Conservation (phyloP, 345 rosid genomes). For the Rhodamnia argentea region DNA sequence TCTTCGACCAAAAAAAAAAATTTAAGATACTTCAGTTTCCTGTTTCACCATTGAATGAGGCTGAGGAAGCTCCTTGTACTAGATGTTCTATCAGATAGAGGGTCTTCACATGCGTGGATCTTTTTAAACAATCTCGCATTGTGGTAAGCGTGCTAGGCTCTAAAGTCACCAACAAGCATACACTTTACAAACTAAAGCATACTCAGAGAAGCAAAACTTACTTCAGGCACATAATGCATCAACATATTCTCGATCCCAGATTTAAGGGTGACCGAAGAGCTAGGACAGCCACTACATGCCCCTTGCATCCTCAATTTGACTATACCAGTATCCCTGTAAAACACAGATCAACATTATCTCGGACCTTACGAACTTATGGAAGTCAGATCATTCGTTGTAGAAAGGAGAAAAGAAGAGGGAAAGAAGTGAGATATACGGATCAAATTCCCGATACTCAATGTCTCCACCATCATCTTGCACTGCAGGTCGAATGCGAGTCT, state of each 20-base stretch:
- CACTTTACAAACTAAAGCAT: not conserved
- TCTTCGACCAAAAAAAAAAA: not conserved
- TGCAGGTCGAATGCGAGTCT: constrained; percentile 94
- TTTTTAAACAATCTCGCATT: not conserved
- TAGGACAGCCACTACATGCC: constrained; percentile 99
- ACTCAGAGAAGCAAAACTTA: constrained; percentile 11
- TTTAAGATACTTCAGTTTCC: not conserved
- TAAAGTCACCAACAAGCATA: not conserved
- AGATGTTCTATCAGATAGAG: not conserved
- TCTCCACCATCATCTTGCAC: constrained; percentile 99
- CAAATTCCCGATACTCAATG: constrained; percentile 80
- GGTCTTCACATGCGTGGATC: not conserved
- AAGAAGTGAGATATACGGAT: constrained; percentile 38
- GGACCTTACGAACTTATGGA: not conserved
- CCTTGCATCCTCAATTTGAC: constrained; percentile 97
- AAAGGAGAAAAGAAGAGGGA: not conserved
- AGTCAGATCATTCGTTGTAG: not conserved
- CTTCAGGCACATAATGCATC: constrained; percentile 98
- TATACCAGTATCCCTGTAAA: constrained; percentile 66
- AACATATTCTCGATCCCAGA: constrained; percentile 98
- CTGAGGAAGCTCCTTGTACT: not conserved
- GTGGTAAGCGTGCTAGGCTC: not conserved
- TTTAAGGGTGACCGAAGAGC: constrained; percentile 94
- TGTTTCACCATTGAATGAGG: not conserved
- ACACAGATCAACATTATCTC: not conserved